These are phyloP conservation scores for Termitomyces eurrhizus DNA, from an alignment of 768 basidiomycete genomes.

Conservation along the genomic window DNA sequence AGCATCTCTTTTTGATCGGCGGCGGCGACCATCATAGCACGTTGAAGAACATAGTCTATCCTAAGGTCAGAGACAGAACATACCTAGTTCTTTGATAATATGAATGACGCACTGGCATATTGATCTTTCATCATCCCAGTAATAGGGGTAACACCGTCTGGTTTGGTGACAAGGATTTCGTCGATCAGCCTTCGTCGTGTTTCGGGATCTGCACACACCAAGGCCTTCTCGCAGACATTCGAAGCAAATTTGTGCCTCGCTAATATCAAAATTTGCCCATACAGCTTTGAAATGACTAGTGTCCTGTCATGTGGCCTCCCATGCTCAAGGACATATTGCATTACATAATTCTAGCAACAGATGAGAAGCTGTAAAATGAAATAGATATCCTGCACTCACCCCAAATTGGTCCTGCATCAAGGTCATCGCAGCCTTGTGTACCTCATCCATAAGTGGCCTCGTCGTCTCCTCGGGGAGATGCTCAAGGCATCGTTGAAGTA, in stretches of 20 bases:
- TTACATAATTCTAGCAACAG: slow-evolving; percentile 77
- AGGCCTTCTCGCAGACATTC: slow-evolving; percentile 92
- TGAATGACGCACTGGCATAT: slow-evolving; percentile 66
- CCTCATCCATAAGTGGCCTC: slow-evolving; percentile 74
- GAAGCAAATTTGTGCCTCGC: slow-evolving; percentile 91
- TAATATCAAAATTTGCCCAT: slow-evolving; percentile 75
- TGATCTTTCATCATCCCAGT: slow-evolving; percentile 83
- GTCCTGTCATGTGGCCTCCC: slow-evolving; percentile 68
- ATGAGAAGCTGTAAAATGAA: slow-evolving; percentile 13
- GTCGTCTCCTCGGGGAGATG: slow-evolving; percentile 68
- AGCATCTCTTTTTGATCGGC: slow-evolving; percentile 69
- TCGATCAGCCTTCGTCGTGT: slow-evolving; percentile 70
- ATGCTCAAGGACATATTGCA: slow-evolving; percentile 88
- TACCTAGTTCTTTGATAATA: neutral
- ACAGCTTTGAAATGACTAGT: slow-evolving; percentile 62
- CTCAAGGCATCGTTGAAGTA: slow-evolving; percentile 90
- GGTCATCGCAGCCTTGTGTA: slow-evolving; percentile 49
- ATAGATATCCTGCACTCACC: slow-evolving; percentile 39
- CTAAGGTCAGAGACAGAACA: slow-evolving; percentile 1
- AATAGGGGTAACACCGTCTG: slow-evolving; percentile 67
- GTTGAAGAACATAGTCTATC: slow-evolving; percentile 83
- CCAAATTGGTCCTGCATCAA: slow-evolving; percentile 49
- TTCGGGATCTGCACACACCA: slow-evolving; percentile 59
- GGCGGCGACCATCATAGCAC: slow-evolving; percentile 65
- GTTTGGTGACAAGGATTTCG: slow-evolving; percentile 68